Conservation (phyloP, 2,329 filamentous ascomycete species). For the Ophioceras dolichostomum region DNA sequence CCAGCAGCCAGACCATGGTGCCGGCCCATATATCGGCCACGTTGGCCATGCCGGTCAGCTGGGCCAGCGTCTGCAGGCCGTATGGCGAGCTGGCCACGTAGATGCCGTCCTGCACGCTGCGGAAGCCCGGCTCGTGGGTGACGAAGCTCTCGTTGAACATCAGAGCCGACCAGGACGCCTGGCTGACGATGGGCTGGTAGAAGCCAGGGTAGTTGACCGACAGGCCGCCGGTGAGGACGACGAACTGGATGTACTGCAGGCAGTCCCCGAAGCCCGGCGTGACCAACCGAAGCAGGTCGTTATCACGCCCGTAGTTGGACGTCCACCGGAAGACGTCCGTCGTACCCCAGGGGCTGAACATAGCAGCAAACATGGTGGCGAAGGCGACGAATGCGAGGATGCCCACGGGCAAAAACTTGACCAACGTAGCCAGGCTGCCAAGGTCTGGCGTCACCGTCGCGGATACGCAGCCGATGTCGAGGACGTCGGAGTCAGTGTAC, state of each 20-base stretch:
- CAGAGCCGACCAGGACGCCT: constrained; percentile 75
- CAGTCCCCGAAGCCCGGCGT: constrained; percentile 96
- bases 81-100: constrained; percentile 52
- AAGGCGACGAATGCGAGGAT: constrained; percentile 70
- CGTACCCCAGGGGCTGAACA: constrained; percentile 90
- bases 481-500: constrained; percentile 54
- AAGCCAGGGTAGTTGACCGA: constrained; percentile 86
- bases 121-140: constrained; percentile 50
- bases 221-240: constrained; percentile 76
- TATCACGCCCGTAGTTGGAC: constrained; percentile 93
- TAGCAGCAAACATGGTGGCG: constrained; percentile 72
- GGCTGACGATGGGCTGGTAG: constrained; percentile 83
- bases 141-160: constrained; percentile 92
- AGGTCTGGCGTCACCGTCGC: constrained; percentile 77
- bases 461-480: constrained; percentile 66
- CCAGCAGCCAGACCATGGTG: constrained; percentile 83
- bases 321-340: constrained; percentile 88
- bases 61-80: constrained; percentile 67
- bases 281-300: constrained; percentile 79
- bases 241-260: constrained; percentile 91
- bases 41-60: constrained; percentile 68
- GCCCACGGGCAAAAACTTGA: constrained; percentile 66
- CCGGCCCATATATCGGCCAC: constrained; percentile 81
- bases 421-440: constrained; percentile 53
- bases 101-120: constrained; percentile 70